Evolutionary conservation across 768 basidiomycete genomes (phyloP).

Genomic region (Pisolithus sp.): DNA sequence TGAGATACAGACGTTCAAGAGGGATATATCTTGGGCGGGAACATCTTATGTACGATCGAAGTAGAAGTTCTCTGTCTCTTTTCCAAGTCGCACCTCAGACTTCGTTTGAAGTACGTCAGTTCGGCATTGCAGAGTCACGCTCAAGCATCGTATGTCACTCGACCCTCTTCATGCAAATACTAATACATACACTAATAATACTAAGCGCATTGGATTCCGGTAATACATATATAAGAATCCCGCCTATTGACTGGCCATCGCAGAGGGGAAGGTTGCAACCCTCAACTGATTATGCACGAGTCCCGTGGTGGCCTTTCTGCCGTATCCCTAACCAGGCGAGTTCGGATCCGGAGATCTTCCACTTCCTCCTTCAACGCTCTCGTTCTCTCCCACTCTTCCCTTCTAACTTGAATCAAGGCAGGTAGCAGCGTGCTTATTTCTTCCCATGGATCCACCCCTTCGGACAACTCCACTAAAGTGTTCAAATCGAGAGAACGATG

Average conservation of each 20-base stretch:
- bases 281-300: conserved; percentile 27
- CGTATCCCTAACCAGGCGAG: conserved; percentile 36
- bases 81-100: no score
- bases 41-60: no score
- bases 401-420: conserved; percentile 35
- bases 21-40: no score
- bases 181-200: neutral
- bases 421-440: conserved; percentile 39
- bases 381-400: conserved; percentile 37
- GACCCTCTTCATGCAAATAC: no score
- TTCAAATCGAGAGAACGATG: conserved; percentile 7
- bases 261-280: no score
- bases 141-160: no score
- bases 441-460: conserved; percentile 35
- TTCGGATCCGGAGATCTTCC: conserved; percentile 44
- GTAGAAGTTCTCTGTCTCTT: no score
- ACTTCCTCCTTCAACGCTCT: conserved; percentile 38
- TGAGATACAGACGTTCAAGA: no score
- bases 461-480: conserved; percentile 4
- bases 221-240: no score
- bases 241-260: neutral
- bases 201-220: neutral
- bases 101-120: no score
- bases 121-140: no score
- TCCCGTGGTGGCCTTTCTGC: conserved; percentile 14